A percentile compares a stretch with the other conserved stretches of the same genome.
Evolutionary conservation across 352 stramenopile species (phyloP).

Genomic region (Phytophthora fragariaefolia): DNA sequence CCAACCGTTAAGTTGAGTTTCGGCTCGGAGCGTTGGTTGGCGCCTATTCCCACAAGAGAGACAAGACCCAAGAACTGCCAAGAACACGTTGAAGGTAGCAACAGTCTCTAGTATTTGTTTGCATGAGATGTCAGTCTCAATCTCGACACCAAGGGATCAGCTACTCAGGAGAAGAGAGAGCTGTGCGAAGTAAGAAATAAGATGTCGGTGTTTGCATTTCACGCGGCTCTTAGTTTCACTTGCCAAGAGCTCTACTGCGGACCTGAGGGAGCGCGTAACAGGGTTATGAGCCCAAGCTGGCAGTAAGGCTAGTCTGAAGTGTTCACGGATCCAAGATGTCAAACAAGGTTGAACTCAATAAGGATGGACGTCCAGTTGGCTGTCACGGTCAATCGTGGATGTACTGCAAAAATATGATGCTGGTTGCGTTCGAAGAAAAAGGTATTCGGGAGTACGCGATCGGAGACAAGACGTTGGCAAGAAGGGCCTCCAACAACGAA

Average conservation of each 20-base stretch:
- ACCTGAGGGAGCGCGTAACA: slow-evolving; percentile 9
- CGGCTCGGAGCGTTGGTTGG: too few species aligned
- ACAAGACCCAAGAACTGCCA: too few species aligned
- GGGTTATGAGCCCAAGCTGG: slow-evolving; percentile 17
- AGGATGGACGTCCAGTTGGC: slow-evolving; percentile 13
- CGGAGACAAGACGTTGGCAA: background rate
- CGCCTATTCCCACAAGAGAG: too few species aligned
- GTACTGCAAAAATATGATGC: slow-evolving; percentile 26
- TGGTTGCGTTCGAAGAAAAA: slow-evolving; percentile 8
- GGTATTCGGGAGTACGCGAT: background rate
- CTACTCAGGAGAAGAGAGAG: too few species aligned
- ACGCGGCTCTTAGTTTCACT: background rate
- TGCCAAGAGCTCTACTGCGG: background rate
- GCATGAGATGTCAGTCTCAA: too few species aligned
- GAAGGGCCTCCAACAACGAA: background rate
- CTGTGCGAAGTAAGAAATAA: too few species aligned
- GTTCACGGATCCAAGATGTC: slow-evolving; percentile 16
- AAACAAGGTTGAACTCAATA: slow-evolving; percentile 21
- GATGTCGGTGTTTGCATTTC: too few species aligned
- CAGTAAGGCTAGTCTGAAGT: background rate
- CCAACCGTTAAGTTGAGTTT: too few species aligned
- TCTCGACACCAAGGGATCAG: too few species aligned
- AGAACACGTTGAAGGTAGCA: too few species aligned
- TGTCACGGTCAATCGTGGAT: slow-evolving; percentile 16
- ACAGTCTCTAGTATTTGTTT: too few species aligned